Evolutionary conservation across 2,329 filamentous ascomycete genomes (phyloP), one percentile per base, ranked within the genome.

Genomic region (Aspergillus neoniger): DNA sequence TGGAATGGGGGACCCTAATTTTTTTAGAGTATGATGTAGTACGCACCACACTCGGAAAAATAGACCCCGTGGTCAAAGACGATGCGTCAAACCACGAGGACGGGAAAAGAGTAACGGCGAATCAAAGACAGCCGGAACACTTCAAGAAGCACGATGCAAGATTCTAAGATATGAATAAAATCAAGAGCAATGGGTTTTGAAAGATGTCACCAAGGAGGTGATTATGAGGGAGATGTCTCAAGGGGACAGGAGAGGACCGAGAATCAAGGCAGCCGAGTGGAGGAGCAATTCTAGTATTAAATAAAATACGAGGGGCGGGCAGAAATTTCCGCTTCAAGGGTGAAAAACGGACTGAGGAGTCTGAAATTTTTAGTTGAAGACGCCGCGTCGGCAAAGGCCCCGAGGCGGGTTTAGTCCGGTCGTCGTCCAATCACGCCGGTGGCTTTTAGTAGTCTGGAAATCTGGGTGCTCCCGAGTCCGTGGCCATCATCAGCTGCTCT

Each of bases 261-360:
- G 36, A 50, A 50, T 15, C 25, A 25, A 30, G 47, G 47, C 25
- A 28, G 15, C 8, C 7, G 47, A 50, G 47, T 50, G 47, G 47
- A 32, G 28, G 47, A 28, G 15, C 8, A 30, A 28, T 30, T 28
- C 30, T 50, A 17, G 23, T 28, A 36, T 50, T 50, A 32, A 30
- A 52, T 32, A 43, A 51, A 49, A 51, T 43, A 58, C 55, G 55
- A 52, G 39, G 44, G 36, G 43, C 59, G 58, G 59, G 41, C 61
- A 63, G 61, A 62, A 57, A 67, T 63, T 67, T 67, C 65, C 62
- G 62, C 62, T 59, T 61, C 49, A 58, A 48, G 50, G 55, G 39
- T 50, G 21, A 55, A 47, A 55, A 48, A 36, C 55, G 47, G 25
- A 28, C 47, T 50, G 47, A 50, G 25, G 47, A 50, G 47, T 30